Evolutionary conservation across 1,284 basidiomycete species (phyloP).

Genomic region (Cryptococcus sp.): DNA sequence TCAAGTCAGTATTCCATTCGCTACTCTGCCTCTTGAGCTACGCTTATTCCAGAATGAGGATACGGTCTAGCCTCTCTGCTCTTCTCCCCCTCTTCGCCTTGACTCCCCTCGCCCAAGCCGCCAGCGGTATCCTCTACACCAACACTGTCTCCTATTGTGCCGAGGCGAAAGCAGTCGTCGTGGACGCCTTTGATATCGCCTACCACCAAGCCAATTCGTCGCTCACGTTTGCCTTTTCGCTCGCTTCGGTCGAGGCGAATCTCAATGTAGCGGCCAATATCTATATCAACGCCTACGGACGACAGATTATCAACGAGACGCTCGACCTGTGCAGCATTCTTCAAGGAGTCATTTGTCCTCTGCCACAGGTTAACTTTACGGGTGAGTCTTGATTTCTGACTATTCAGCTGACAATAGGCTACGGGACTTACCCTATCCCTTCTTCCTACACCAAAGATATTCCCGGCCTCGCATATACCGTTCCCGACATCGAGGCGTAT

Average conservation of each 20-base stretch:
- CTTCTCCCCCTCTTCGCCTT: constrained; percentile 7
- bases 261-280: constrained; percentile 73
- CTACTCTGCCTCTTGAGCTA: too few species aligned
- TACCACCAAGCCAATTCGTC: constrained; percentile 61
- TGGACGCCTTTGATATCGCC: constrained; percentile 71
- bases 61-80: not conserved
- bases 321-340: constrained; percentile 67
- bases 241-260: constrained; percentile 52
- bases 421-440: constrained; percentile 69
- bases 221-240: constrained; percentile 34
- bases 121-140: constrained; percentile 48
- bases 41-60: too few species aligned
- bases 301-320: constrained; percentile 67
- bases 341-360: constrained; percentile 72
- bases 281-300: constrained; percentile 74
- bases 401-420: too few species aligned
- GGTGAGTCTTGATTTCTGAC: constrained; percentile 47
- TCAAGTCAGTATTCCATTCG: too few species aligned
- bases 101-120: constrained; percentile 5
- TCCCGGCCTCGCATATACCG: constrained; percentile 72
- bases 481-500: constrained; percentile 88
- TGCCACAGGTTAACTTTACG: constrained; percentile 78
- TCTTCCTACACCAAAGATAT: constrained; percentile 52
- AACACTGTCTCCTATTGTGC: constrained; percentile 83
- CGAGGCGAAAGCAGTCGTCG: constrained; percentile 68